phyloP scores from a whole-genome alignment of 345 rosid genomes.

The Lepidium sativum region DNA sequence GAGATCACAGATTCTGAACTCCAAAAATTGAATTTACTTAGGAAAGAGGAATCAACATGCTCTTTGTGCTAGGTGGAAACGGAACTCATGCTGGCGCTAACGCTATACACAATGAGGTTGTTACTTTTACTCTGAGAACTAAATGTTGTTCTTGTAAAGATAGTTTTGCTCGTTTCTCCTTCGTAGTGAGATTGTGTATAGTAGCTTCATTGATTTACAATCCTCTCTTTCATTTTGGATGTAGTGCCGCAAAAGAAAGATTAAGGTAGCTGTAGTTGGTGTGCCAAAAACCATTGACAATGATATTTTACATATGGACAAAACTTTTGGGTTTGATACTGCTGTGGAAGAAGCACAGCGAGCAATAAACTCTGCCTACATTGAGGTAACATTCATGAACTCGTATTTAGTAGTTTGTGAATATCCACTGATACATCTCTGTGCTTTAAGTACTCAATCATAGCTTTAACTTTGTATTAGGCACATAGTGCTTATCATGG shows the following conservation, averaged over 20 bases:
- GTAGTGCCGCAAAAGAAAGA: constrained; percentile 68
- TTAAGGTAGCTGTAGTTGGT: constrained; percentile 88
- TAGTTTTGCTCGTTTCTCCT: neutral
- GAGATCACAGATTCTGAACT: neutral
- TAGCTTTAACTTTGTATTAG: constrained; percentile 24
- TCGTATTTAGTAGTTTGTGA: neutral
- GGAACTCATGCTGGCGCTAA: constrained; percentile 99
- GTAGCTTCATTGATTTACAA: neutral
- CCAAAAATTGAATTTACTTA: constrained; percentile 15
- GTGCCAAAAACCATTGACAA: constrained; percentile 98
- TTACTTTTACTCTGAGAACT: neutral
- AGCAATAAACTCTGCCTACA: constrained; percentile 95
- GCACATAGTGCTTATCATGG: constrained; percentile 99
- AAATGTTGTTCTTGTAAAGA: neutral
- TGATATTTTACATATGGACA: constrained; percentile 92
- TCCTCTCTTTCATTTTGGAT: neutral
- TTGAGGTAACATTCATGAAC: constrained; percentile 50
- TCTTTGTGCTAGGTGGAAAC: constrained; percentile 92
- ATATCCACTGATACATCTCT: neutral
- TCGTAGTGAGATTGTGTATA: neutral
- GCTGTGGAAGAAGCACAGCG: constrained; percentile 99
- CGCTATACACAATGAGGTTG: constrained; percentile 93
- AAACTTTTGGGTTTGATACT: constrained; percentile 96
- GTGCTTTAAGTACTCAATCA: neutral
- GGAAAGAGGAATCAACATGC: constrained; percentile 99